These are phyloP conservation scores for Diaporthe ilicicola DNA, from an alignment of 2,329 filamentous ascomycete species.

Conservation along the genomic window DNA sequence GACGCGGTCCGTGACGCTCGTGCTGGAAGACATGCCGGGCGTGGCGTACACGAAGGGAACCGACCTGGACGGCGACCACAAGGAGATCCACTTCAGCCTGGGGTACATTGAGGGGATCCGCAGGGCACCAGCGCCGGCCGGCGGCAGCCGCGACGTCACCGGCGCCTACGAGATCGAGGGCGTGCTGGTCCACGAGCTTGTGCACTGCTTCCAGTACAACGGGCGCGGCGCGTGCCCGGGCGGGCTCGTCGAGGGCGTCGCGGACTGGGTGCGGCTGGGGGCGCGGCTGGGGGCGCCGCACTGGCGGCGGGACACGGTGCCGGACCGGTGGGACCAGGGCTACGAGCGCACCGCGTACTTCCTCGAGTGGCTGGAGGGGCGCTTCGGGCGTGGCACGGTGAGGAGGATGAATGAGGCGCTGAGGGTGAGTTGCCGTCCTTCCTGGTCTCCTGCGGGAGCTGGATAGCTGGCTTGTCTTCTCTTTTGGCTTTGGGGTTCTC, in stretches of 20 bases:
- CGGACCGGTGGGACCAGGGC: conserved; percentile 81
- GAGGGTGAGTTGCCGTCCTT: conserved; percentile 49
- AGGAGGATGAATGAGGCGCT: conserved; percentile 74
- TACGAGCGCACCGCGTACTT: conserved; percentile 95
- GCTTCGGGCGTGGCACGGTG: conserved; percentile 67
- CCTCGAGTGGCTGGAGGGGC: conserved; percentile 81
- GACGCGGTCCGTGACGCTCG: conserved; percentile 86
- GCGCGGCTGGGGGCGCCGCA: conserved; percentile 80
- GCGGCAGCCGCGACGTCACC: conserved; percentile 46
- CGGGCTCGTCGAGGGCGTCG: conserved; percentile 89
- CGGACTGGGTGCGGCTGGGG: conserved; percentile 88
- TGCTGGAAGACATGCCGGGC: conserved; percentile 81
- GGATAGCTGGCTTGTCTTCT: not conserved
- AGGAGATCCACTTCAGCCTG: conserved; percentile 70
- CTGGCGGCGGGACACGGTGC: conserved; percentile 70
- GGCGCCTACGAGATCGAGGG: conserved; percentile 73
- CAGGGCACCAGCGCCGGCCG: conserved; percentile 35
- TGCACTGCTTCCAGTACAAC: conserved; percentile 93
- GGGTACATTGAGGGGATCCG: conserved; percentile 70
- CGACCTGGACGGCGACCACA: conserved; percentile 33
- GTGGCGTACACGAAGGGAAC: conserved; percentile 82
- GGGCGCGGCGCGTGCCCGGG: conserved; percentile 69
- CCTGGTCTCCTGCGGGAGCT: not conserved
- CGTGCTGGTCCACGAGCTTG: conserved; percentile 89
- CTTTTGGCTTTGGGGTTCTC: not conserved